Evolutionary conservation across 2,329 filamentous ascomycete genomes (phyloP), one percentile per base, ranked within the genome.

Genomic region (Leptographium lundbergii): DNA sequence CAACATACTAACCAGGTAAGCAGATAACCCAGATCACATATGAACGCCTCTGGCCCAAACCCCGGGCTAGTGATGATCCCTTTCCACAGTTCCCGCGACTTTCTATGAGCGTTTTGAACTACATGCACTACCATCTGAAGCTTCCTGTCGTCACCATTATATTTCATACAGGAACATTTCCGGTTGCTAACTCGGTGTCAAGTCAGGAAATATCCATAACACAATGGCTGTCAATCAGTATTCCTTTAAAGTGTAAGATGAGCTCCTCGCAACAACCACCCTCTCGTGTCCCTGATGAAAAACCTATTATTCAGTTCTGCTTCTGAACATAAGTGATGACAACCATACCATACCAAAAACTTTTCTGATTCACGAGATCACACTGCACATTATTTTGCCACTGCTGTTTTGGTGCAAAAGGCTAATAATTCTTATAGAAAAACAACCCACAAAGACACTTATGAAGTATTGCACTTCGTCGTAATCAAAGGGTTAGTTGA

Each of bases 101-200:
- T 66, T 75, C 77, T 78, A 42, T 65, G 81, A 84, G 81, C 81
- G 79, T 68, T 69, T 69, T 76, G 81, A 84, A 39, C 36, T 77
- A 78, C 84, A 87, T 87, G 84, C 84, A 87, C 82, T 85, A 87
- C 84, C 84, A 87, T 87, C 84, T 87, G 84, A 81, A 84, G 73
- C 74, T 65, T 63, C 58, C 48, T 39, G 25, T 58, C 50, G 19
- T 11, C 25, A 22, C 7, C 32, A 14, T 24, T 56, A 19, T n/a
- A 9, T 53, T 56, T n/a, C 34, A 39, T 59, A 22, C 17, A n/a
- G 22, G 51, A 14, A 27, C 22, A 42, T 19, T 27, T 14, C 39
- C 54, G 9, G 14, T 45, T 42, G 54, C 54, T 55, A 27, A 55
- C 54, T 14, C 5, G 24, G 5, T 24, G 24, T 24, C 22, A 24